A percentile compares a stretch with the other conserved stretches of the same genome.
Evolutionary conservation across 495 filamentous ascomycete species (phyloP).

Genomic region (Talaromyces wortmannii): DNA sequence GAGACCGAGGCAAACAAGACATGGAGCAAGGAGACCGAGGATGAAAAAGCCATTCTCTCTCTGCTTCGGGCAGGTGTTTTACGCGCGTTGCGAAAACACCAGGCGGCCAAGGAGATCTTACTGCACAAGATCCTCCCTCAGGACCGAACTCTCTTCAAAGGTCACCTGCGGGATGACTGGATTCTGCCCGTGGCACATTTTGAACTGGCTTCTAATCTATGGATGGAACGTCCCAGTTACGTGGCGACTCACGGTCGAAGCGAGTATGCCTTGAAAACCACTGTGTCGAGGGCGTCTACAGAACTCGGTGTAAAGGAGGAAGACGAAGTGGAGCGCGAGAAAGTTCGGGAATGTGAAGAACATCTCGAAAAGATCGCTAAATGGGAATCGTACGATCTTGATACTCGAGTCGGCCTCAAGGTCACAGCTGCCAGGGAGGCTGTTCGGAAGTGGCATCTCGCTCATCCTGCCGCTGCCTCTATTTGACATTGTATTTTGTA

Average conservation of each 20-base stretch:
- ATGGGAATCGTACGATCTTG: slow-evolving; percentile 84
- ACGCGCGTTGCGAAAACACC: slow-evolving; percentile 52
- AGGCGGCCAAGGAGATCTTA: slow-evolving; percentile 59
- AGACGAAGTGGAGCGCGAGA: slow-evolving; percentile 34
- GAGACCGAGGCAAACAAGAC: slow-evolving; percentile 44
- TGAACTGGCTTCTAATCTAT: slow-evolving; percentile 78
- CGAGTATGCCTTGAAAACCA: slow-evolving; percentile 1
- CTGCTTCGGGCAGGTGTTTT: slow-evolving; percentile 62
- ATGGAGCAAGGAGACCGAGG: slow-evolving; percentile 54
- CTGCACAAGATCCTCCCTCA: slow-evolving; percentile 53
- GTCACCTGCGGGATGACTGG: slow-evolving; percentile 74
- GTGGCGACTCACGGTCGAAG: slow-evolving; percentile 16
- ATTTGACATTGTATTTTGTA: not conserved
- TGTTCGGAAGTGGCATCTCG: slow-evolving; percentile 56
- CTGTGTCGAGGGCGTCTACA: not conserved
- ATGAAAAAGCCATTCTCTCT: slow-evolving; percentile 67
- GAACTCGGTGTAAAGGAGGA: not conserved
- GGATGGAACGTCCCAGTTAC: slow-evolving; percentile 54
- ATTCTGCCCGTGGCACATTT: slow-evolving; percentile 74
- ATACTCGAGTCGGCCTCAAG: slow-evolving; percentile 78
- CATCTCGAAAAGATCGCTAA: slow-evolving; percentile 71
- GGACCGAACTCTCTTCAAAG: slow-evolving; percentile 65
- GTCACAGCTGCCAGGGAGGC: slow-evolving; percentile 76
- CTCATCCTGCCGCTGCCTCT: slow-evolving; percentile 14
- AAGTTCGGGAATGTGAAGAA: slow-evolving; percentile 58